A percentile compares a stretch with the other conserved stretches of the same genome.
These are phyloP conservation scores for Colletotrichum sp. DNA, from an alignment of 2,329 filamentous ascomycete genomes.

Conservation along the genomic window DNA sequence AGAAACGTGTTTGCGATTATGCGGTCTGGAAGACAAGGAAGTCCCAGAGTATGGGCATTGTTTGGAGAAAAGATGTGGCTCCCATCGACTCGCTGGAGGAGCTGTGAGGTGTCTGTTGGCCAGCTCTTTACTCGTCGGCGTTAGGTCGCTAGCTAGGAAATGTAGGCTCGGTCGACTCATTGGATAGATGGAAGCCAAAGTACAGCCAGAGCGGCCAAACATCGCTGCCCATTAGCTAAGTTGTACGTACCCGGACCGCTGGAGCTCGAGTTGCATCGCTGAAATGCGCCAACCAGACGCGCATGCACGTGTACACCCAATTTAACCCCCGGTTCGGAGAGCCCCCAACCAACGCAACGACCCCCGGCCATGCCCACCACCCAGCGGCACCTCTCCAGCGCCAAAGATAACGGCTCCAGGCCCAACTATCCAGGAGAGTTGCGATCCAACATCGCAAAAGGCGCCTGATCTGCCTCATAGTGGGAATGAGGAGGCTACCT, in stretches of 20 bases:
- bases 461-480: constrained; percentile 29
- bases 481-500: constrained; percentile 51
- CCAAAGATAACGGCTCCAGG: constrained; percentile 21
- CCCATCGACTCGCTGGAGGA: background rate
- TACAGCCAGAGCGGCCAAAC: background rate
- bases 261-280: constrained; percentile 6
- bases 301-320: constrained; percentile 18
- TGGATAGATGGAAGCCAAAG: background rate
- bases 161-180: background rate
- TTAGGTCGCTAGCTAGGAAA: background rate
- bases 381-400: constrained; percentile 15
- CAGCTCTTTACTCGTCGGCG: background rate
- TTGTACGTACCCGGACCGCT: constrained; percentile 4
- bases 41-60: background rate
- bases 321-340: constrained; percentile 21
- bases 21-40: background rate
- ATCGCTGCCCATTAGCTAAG: background rate
- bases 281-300: constrained; percentile 15
- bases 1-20: background rate
- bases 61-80: background rate
- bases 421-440: constrained; percentile 18
- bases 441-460: constrained; percentile 25
- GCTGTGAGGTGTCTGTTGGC: background rate
- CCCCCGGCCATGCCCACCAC: constrained; percentile 8
- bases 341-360: constrained; percentile 14